Evolutionary conservation across 768 basidiomycete species (phyloP).

Genomic region (Rickenella mellea): DNA sequence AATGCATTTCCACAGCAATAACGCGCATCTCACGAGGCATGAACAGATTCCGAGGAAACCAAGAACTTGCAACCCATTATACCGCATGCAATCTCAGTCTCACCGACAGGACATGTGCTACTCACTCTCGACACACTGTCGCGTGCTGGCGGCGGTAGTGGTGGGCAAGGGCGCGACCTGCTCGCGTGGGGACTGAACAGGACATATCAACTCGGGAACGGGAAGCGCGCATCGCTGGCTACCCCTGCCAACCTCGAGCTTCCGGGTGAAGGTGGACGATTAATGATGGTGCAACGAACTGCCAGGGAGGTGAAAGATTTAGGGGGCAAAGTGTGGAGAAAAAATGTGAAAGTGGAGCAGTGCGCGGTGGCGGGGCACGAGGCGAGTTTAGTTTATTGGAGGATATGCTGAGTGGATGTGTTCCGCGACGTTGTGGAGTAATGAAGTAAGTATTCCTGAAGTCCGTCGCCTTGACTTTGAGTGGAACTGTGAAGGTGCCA

Average conservation of each 20-base stretch:
- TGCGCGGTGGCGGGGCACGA: constrained; percentile 50
- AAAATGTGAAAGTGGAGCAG: constrained; percentile 56
- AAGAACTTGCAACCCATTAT: constrained; percentile 53
- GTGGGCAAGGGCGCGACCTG: constrained; percentile 51
- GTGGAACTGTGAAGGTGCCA: no score
- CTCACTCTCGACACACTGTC: constrained; percentile 57
- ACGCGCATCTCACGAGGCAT: constrained; percentile 1
- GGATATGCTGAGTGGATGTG: constrained; percentile 30
- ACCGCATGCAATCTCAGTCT: constrained; percentile 55
- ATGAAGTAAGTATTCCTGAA: no score
- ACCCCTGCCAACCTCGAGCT: constrained; percentile 42
- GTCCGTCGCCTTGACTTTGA: no score
- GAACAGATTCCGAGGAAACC: constrained; percentile 54
- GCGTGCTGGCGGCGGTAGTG: constrained; percentile 32
- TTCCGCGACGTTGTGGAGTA: no score
- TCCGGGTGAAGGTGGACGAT: constrained; percentile 38
- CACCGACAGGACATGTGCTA: constrained; percentile 69
- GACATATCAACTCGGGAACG: constrained; percentile 68
- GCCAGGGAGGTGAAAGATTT: constrained; percentile 50
- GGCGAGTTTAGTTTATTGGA: constrained; percentile 66
- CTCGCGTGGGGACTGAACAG: constrained; percentile 67
- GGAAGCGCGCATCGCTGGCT: constrained; percentile 51
- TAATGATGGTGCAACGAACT: constrained; percentile 46
- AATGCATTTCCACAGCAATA: background rate
- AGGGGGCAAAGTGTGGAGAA: constrained; percentile 50